These are phyloP conservation scores for Phyllostachys edulis DNA, from an alignment of 176 grass and related monocot species.

Conservation along the genomic window DNA sequence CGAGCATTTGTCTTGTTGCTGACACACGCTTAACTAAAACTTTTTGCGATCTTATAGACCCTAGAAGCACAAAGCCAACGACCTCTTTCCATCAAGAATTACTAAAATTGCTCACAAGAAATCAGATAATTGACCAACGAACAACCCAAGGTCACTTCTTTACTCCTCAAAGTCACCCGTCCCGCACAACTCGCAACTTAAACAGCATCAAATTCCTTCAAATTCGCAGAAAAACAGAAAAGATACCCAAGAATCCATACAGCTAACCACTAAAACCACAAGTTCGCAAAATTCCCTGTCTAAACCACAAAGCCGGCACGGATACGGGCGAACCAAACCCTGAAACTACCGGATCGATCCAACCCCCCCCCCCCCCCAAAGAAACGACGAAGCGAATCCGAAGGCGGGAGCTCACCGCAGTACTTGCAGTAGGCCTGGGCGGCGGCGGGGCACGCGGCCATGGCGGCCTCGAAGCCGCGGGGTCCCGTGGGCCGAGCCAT, in stretches of 20 bases:
- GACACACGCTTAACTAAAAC: not conserved
- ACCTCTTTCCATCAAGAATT: not conserved
- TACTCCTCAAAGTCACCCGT: not conserved
- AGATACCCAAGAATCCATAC: not conserved
- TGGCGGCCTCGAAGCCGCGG: slow-evolving; percentile 31
- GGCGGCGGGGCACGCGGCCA: slow-evolving; percentile 48
- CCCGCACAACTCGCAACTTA: not conserved
- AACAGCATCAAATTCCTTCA: not conserved
- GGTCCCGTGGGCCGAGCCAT: slow-evolving; percentile 35
- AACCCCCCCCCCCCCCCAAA: not conserved
- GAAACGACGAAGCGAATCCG: not conserved
- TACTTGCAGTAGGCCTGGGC: slow-evolving; percentile 70
- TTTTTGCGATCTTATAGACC: slow-evolving; percentile 3
- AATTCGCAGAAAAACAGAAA: slow-evolving; percentile 1
- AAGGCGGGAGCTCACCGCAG: slow-evolving; percentile 59
- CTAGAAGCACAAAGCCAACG: not conserved
- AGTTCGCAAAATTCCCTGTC: not conserved
- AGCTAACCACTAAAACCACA: not conserved
- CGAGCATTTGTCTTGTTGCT: slow-evolving; percentile 3
- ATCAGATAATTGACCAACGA: not conserved
- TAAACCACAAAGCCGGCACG: slow-evolving; percentile 1
- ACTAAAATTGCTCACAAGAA: not conserved
- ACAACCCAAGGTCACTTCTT: slow-evolving; percentile 5
- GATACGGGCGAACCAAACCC: not conserved
- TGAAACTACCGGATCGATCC: not conserved